Percentiles rank a stretch among this genome's conserved stretches.
Conservation (phyloP, 805 yeast genomes). For the Cyberlindnera nakhonratchasimensis region DNA sequence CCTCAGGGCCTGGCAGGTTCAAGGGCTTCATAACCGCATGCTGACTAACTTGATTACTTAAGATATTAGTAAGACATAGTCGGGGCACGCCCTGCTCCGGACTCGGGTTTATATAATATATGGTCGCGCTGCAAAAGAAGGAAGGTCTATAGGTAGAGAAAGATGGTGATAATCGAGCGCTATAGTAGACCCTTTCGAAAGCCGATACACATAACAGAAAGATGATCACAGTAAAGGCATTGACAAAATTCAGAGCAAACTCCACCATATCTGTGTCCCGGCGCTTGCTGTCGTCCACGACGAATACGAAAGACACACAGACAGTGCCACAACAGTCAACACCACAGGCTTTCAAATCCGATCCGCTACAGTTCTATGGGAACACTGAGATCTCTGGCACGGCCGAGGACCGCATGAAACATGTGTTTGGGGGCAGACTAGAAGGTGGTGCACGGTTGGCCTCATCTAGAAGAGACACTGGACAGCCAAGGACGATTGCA, state of each 20-base stretch:
- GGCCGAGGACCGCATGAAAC: conserved; percentile 45
- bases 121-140: no score
- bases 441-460: conserved; percentile 47
- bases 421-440: conserved; percentile 54
- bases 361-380: conserved; percentile 29
- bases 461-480: conserved; percentile 30
- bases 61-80: no score
- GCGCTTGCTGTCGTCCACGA: conserved; percentile 1
- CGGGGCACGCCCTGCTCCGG: conserved; percentile 1
- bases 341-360: conserved; percentile 3
- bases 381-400: conserved; percentile 31
- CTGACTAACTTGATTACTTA: no score
- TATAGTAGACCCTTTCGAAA: no score
- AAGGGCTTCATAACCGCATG: no score
- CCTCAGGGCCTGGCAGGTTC: no score
- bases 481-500: conserved; percentile 32
- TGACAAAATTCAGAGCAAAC: background rate
- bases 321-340: background rate
- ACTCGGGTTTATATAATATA: no score
- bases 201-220: background rate
- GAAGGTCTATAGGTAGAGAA: no score
- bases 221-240: conserved; percentile 2
- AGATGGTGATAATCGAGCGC: no score
- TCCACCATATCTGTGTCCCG: background rate
- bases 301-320: background rate